These are phyloP conservation scores for Fusarium phyllophilum DNA, from an alignment of 2,329 filamentous ascomycete genomes.

Conservation along the genomic window DNA sequence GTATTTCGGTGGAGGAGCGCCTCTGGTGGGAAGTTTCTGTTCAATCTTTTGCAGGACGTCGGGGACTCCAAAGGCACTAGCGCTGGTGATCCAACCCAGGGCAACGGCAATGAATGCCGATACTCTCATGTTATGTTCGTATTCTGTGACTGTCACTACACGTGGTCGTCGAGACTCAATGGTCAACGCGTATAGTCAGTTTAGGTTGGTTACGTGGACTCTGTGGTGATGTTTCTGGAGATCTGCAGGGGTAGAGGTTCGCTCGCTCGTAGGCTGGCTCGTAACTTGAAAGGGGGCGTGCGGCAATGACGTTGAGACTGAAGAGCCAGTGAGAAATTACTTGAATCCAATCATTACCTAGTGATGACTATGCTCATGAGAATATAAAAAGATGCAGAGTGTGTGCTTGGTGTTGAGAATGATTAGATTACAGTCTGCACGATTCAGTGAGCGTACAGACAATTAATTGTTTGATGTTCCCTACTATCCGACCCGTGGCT, in stretches of 20 bases:
- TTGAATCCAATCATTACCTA: background rate
- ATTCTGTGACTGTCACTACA: background rate
- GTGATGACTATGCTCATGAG: rapidly evolving
- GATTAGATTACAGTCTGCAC: background rate
- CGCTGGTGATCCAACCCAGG: constrained; percentile 15
- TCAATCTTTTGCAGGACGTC: constrained; percentile 14
- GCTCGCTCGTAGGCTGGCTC: background rate
- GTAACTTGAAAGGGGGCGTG: constrained; percentile 11
- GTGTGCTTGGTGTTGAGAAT: background rate
- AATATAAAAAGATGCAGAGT: background rate
- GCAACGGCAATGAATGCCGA: background rate
- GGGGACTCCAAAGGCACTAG: constrained; percentile 11
- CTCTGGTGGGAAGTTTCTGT: constrained; percentile 1
- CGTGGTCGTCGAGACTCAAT: background rate
- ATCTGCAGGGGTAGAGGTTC: constrained; percentile 10
- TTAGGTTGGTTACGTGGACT: constrained; percentile 13
- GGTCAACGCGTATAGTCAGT: background rate
- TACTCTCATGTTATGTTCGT: constrained; percentile 6
- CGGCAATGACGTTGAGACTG: background rate
- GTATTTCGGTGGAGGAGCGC: constrained; percentile 24
- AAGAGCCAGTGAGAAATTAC: background rate
- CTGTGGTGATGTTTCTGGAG: background rate
- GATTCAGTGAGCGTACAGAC: background rate
- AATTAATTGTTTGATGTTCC: background rate
- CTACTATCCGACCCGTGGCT: background rate